phyloP scores from a whole-genome alignment of 345 rosid genomes.

The Rhizophora apiculata region DNA sequence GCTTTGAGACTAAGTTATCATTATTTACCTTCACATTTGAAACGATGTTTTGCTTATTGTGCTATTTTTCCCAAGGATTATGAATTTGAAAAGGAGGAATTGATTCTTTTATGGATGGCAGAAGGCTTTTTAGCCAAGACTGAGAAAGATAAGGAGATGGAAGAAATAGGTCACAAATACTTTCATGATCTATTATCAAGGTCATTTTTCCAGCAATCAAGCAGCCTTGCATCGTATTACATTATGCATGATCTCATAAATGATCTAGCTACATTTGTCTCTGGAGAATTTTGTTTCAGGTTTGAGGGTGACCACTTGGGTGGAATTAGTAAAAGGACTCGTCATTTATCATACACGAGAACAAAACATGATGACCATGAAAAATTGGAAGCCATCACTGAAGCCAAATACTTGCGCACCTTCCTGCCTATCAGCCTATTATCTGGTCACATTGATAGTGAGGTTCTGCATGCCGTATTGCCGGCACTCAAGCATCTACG shows the following conservation, averaged over 20 bases:
- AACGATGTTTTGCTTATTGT: background rate
- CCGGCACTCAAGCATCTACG: conserved; percentile 11
- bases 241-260: conserved; percentile 17
- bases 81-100: conserved; percentile 12
- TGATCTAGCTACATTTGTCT: conserved; percentile 20
- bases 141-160: background rate
- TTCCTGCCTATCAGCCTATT: conserved; percentile 18
- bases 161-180: no score
- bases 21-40: background rate
- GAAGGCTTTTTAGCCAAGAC: conserved; percentile 16
- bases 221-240: background rate
- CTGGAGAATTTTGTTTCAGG: conserved; percentile 17
- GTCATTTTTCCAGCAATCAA: conserved; percentile 17
- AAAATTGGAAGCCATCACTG: conserved; percentile 15
- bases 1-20: conserved; percentile 1
- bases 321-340: conserved; percentile 16
- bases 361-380: background rate
- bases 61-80: conserved; percentile 2
- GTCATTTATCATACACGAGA: conserved; percentile 15
- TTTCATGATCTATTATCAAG: background rate
- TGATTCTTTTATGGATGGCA: conserved; percentile 19
- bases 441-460: conserved; percentile 4
- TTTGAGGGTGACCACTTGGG: conserved; percentile 3
- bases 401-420: conserved; percentile 12
- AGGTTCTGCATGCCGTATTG: conserved; percentile 9